Percentiles rank a stretch among this genome's conserved stretches.
phyloP scores from a whole-genome alignment of 805 yeast genomes.

The Yarrowia osloensis region DNA sequence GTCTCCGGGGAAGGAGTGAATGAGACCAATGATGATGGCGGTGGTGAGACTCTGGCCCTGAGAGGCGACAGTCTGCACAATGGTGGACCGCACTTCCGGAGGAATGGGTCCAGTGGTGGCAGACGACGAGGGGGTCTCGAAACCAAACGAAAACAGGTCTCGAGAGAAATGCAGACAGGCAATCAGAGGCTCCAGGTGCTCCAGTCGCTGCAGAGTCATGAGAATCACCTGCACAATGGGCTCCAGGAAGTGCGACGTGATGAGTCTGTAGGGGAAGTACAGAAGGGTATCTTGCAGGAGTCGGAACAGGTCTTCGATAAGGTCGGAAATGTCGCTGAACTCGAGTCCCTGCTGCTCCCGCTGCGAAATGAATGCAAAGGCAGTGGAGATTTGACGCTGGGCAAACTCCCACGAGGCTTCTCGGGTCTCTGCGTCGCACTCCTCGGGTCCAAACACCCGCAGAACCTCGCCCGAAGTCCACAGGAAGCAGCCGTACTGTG shows the following conservation, averaged over 20 bases:
- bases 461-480: constrained; percentile 83
- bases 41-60: constrained; percentile 59
- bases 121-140: constrained; percentile 76
- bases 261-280: constrained; percentile 64
- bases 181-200: constrained; percentile 70
- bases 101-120: constrained; percentile 55
- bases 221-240: constrained; percentile 63
- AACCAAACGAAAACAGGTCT: constrained; percentile 85
- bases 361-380: constrained; percentile 47
- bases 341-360: constrained; percentile 31
- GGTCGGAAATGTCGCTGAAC: constrained; percentile 54
- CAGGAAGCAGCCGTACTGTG: constrained; percentile 76
- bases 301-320: constrained; percentile 83
- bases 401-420: constrained; percentile 75
- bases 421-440: constrained; percentile 51
- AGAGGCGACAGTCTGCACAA: constrained; percentile 52
- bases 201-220: constrained; percentile 51
- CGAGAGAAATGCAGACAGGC: constrained; percentile 74
- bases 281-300: constrained; percentile 75
- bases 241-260: constrained; percentile 43
- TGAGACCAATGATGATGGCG: constrained; percentile 63
- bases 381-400: constrained; percentile 60
- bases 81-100: constrained; percentile 53
- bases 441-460: constrained; percentile 61
- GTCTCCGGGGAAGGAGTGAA: constrained; percentile 70